Evolutionary conservation across 306 rosid species (phyloP).

Genomic region (Rosa rugosa): DNA sequence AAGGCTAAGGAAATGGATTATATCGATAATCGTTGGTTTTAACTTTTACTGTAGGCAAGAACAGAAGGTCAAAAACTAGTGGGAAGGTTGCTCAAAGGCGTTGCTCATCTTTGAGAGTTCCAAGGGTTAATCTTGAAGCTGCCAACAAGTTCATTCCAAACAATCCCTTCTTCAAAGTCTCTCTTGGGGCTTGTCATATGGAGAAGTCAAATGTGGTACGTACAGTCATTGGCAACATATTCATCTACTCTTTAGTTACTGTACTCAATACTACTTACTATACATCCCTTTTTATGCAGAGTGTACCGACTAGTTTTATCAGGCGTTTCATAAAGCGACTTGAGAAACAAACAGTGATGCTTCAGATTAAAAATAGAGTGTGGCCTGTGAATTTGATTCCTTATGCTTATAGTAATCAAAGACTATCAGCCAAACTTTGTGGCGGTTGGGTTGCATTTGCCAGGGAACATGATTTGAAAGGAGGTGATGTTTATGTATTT

Average conservation of each 20-base stretch:
- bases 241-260: background rate
- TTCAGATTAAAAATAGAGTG: background rate
- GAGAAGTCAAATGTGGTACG: background rate
- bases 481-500: background rate
- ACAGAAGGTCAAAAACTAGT: background rate
- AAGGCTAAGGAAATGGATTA: background rate
- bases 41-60: background rate
- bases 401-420: background rate
- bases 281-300: background rate
- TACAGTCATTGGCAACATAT: background rate
- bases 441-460: constrained; percentile 1
- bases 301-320: background rate
- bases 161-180: constrained; percentile 17
- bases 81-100: background rate
- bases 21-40: background rate
- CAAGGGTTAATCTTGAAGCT: constrained; percentile 2
- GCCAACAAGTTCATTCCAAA: background rate
- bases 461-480: background rate
- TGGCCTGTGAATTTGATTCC: background rate
- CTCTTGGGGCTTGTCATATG: background rate
- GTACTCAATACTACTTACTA: background rate
- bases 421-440: background rate
- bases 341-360: background rate
- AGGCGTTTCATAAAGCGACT: background rate
- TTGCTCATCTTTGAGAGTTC: background rate